Percentiles rank a stretch among this genome's conserved stretches.
These are phyloP conservation scores for Amauroascus verrucosus DNA, from an alignment of 2,329 filamentous ascomycete genomes.

Conservation along the genomic window DNA sequence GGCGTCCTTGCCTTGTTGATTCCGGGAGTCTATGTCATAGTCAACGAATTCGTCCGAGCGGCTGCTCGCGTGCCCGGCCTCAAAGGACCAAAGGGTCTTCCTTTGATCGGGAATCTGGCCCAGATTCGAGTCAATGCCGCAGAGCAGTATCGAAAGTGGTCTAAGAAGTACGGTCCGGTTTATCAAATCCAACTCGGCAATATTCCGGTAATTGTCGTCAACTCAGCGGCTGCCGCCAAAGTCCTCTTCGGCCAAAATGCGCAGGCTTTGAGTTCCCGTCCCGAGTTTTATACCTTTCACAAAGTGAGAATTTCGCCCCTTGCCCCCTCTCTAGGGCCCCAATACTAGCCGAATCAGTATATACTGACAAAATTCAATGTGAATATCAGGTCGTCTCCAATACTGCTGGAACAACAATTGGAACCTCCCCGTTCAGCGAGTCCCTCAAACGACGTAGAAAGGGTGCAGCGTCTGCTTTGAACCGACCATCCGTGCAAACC, in stretches of 20 bases:
- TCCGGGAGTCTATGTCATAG: conserved; percentile 38
- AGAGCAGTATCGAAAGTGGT: conserved; percentile 48
- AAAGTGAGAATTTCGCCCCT: conserved; percentile 35
- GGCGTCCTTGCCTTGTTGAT: conserved; percentile 18
- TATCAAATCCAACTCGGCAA: conserved; percentile 52
- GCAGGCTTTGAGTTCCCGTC: conserved; percentile 46
- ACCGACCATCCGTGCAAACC: conserved; percentile 53
- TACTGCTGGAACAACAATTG: conserved; percentile 57
- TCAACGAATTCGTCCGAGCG: conserved; percentile 42
- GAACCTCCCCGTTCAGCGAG: conserved; percentile 57
- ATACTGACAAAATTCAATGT: background rate
- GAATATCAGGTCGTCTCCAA: conserved; percentile 48
- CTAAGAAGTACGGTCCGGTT: conserved; percentile 41
- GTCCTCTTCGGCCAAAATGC: conserved; percentile 44
- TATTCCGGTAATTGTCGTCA: conserved; percentile 47
- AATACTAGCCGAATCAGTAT: background rate
- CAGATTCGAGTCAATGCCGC: conserved; percentile 48
- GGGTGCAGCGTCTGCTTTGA: conserved; percentile 55
- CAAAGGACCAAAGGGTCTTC: conserved; percentile 42
- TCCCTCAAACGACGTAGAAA: conserved; percentile 55
- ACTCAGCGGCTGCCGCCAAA: conserved; percentile 44
- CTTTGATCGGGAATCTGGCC: conserved; percentile 46
- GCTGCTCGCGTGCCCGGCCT: conserved; percentile 39
- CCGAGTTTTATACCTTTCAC: conserved; percentile 51
- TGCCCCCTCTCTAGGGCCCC: background rate